Base-by-base conservation (phyloP, 192 early-diverging fungal genomes). In the Linderina pennispora region DNA sequence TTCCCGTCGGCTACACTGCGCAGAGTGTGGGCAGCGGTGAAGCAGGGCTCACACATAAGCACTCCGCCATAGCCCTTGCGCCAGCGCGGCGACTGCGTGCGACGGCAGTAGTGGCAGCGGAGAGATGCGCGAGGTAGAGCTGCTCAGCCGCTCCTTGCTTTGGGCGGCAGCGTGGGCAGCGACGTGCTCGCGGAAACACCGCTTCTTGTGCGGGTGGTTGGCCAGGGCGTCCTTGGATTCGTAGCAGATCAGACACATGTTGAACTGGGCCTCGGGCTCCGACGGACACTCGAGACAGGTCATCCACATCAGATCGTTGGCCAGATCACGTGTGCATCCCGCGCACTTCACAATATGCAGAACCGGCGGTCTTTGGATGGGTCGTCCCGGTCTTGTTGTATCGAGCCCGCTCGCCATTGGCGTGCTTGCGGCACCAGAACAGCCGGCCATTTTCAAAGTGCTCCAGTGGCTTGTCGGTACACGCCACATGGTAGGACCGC, bases 381-480 rank as follows among this genome's bases (percentile, higher is more conserved):
- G n/a, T n/a, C n/a, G n/a, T n/a, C n/a, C n/a, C n/a, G 8, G 15
- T n/a, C n/a, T 38, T 43, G 42, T 22, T 28, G 58, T 86, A 88
- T n/a, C 65, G 70, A 47, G 80, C 87, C 5, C 68, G 56, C 11
- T 90, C 84, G 26, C 80, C 79, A 46, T 88, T 87, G 45, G 88
- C 83, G 48, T 95, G 92, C 21, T 66, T 73, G 3, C 85, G 78
- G 48, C 92, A 95, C 87, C 88, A 95, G 61, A 91, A 95, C 17
- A 89, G 81, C 33, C 81, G 78, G 8, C 92, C 92, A 28, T 82
- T 76, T 22, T 82, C 78, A 50, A 92, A 91, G 43, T 81, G 76
- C 10, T 70, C 68, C 40, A 77, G 64, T 4, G 81, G 77, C 50
- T 85, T 87, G 25, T 65, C 69, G 4, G 91, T 86, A 50, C 92